These are phyloP conservation scores for Pythium myriotylum DNA, from an alignment of 352 stramenopile genomes.

Conservation along the genomic window DNA sequence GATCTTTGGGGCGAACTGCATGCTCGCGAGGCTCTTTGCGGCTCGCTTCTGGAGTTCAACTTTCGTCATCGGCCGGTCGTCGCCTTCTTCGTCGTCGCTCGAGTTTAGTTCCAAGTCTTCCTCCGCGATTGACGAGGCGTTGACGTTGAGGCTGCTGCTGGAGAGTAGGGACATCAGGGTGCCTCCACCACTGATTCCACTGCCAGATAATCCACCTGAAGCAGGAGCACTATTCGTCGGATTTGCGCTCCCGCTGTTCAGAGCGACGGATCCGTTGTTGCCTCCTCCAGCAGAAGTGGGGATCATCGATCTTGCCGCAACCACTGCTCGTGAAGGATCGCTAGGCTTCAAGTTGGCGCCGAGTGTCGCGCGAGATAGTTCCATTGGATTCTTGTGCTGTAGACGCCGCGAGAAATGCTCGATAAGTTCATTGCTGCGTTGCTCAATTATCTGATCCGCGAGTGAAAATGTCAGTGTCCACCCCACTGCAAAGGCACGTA, in stretches of 20 bases:
- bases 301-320: conserved; percentile 47
- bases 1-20: conserved; percentile 54
- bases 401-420: conserved; percentile 74
- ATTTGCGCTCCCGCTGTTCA: neutral
- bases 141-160: conserved; percentile 15
- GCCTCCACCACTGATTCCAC: neutral
- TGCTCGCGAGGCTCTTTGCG: conserved; percentile 47
- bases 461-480: neutral
- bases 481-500: neutral
- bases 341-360: conserved; percentile 69
- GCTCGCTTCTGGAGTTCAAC: conserved; percentile 64
- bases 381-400: conserved; percentile 67
- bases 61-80: conserved; percentile 62
- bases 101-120: conserved; percentile 42
- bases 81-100: conserved; percentile 64
- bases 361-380: conserved; percentile 53
- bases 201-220: neutral
- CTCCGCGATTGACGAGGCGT: conserved; percentile 44
- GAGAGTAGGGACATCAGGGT: conserved; percentile 21
- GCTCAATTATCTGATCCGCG: conserved; percentile 69
- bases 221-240: neutral
- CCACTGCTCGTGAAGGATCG: conserved; percentile 60
- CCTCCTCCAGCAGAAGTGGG: conserved; percentile 13
- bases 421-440: conserved; percentile 78
- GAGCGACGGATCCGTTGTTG: neutral